A percentile compares a stretch with the other conserved stretches of the same genome.
Evolutionary conservation across 192 early-diverging fungal genomes (phyloP).

Genomic region (Backusella westeae): DNA sequence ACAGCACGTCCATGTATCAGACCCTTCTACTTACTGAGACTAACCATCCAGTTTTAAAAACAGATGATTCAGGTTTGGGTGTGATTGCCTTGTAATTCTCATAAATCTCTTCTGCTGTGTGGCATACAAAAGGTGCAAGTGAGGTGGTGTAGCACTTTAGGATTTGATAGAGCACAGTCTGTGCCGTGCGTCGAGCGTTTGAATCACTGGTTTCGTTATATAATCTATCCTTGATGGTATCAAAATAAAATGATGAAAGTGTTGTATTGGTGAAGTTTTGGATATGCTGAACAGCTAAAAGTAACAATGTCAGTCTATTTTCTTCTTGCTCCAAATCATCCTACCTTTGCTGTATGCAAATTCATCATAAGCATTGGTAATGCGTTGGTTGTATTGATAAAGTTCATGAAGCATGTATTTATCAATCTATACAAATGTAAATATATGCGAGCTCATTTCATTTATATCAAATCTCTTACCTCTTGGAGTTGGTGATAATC

Average conservation of each 20-base stretch:
- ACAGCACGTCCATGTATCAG: constrained; percentile 21
- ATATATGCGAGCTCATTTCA: background rate
- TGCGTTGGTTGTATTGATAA: constrained; percentile 53
- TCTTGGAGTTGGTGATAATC: constrained; percentile 51
- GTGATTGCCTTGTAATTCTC: constrained; percentile 51
- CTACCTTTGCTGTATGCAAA: constrained; percentile 63
- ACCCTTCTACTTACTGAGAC: constrained; percentile 29
- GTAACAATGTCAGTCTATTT: background rate
- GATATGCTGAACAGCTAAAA: constrained; percentile 55
- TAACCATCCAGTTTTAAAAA: constrained; percentile 65
- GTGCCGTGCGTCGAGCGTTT: constrained; percentile 54
- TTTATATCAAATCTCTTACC: constrained; percentile 16
- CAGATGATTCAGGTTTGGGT: constrained; percentile 38
- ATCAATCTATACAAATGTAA: constrained; percentile 36
- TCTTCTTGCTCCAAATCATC: background rate
- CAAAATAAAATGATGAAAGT: constrained; percentile 79
- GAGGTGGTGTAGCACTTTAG: constrained; percentile 58
- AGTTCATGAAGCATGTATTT: constrained; percentile 67
- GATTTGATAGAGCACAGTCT: constrained; percentile 61
- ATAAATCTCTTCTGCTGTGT: constrained; percentile 74
- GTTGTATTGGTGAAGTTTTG: constrained; percentile 65
- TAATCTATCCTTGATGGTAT: constrained; percentile 75
- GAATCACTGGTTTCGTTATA: constrained; percentile 54
- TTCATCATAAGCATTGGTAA: constrained; percentile 55
- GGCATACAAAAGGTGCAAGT: constrained; percentile 65